Percentiles rank a stretch among this genome's conserved stretches.
Evolutionary conservation across 1,139 yeast genomes (phyloP).

Genomic region (Sugiyamaella paludigena): DNA sequence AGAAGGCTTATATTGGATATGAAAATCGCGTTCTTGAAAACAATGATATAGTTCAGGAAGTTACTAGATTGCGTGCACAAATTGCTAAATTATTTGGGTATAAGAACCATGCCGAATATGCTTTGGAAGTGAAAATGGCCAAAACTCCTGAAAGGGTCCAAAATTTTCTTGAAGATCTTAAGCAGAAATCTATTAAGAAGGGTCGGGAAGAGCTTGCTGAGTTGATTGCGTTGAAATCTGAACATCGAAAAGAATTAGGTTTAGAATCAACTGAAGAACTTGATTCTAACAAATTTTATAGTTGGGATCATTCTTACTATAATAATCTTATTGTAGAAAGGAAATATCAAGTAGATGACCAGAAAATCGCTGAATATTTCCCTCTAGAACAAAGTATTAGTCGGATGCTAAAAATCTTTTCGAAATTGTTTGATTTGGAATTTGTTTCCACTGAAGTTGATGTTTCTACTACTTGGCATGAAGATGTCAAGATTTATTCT

Average conservation of each 20-base stretch:
- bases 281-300: slow-evolving; percentile 45
- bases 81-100: slow-evolving; percentile 66
- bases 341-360: slow-evolving; percentile 68
- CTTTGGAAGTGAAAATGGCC: slow-evolving; percentile 78
- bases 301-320: slow-evolving; percentile 74
- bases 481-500: slow-evolving; percentile 70
- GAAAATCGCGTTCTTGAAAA: slow-evolving; percentile 63
- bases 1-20: slow-evolving; percentile 60
- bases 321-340: slow-evolving; percentile 62
- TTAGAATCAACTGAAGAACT: slow-evolving; percentile 33
- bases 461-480: slow-evolving; percentile 58
- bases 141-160: slow-evolving; percentile 59
- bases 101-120: slow-evolving; percentile 62
- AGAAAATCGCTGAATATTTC: slow-evolving; percentile 71
- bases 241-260: slow-evolving; percentile 49
- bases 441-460: slow-evolving; percentile 49
- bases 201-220: slow-evolving; percentile 54
- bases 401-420: slow-evolving; percentile 70
- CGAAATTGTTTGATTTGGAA: slow-evolving; percentile 62
- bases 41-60: slow-evolving; percentile 55
- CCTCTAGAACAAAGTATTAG: slow-evolving; percentile 66
- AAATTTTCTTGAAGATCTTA: slow-evolving; percentile 60
- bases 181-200: slow-evolving; percentile 53
- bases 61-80: slow-evolving; percentile 58
- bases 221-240: slow-evolving; percentile 53